Percentiles rank a stretch among this genome's conserved stretches.
Conservation (phyloP, 2,329 filamentous ascomycete genomes). For the Stagonosporopsis chrysanthemi region DNA sequence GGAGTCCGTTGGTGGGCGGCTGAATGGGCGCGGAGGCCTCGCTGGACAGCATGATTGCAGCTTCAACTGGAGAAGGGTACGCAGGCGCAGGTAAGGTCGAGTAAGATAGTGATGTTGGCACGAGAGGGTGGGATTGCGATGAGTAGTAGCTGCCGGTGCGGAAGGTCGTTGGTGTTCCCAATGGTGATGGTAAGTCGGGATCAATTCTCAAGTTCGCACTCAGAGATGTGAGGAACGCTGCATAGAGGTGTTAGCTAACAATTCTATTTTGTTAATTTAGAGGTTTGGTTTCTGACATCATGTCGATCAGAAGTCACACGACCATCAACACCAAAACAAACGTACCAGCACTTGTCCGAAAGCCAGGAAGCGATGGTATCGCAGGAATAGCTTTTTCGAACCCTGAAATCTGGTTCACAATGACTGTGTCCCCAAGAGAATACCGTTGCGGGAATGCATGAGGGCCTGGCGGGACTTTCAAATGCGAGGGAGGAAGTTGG, state of each 20-base stretch:
- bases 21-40: constrained; percentile 34
- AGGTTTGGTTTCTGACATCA: constrained; percentile 14
- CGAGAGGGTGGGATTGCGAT: constrained; percentile 67
- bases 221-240: constrained; percentile 84
- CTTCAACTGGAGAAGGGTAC: constrained; percentile 46
- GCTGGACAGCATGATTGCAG: constrained; percentile 48
- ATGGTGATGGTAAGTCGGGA: constrained; percentile 65
- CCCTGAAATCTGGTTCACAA: constrained; percentile 45
- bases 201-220: constrained; percentile 79
- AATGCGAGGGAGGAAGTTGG: constrained; percentile 44
- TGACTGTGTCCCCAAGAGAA: constrained; percentile 38
- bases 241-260: constrained; percentile 22
- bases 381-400: constrained; percentile 48
- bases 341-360: constrained; percentile 50
- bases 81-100: constrained; percentile 52
- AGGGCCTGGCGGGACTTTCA: constrained; percentile 43
- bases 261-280: background rate
- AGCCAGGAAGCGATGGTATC: constrained; percentile 48
- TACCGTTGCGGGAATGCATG: constrained; percentile 41
- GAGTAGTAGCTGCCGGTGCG: constrained; percentile 43
- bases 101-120: constrained; percentile 54
- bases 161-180: constrained; percentile 69
- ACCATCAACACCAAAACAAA: constrained; percentile 29
- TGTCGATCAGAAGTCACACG: constrained; percentile 25
- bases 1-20: constrained; percentile 46